Conservation (phyloP, 1,284 basidiomycete species). For the Mycosarcoma maydis region DNA sequence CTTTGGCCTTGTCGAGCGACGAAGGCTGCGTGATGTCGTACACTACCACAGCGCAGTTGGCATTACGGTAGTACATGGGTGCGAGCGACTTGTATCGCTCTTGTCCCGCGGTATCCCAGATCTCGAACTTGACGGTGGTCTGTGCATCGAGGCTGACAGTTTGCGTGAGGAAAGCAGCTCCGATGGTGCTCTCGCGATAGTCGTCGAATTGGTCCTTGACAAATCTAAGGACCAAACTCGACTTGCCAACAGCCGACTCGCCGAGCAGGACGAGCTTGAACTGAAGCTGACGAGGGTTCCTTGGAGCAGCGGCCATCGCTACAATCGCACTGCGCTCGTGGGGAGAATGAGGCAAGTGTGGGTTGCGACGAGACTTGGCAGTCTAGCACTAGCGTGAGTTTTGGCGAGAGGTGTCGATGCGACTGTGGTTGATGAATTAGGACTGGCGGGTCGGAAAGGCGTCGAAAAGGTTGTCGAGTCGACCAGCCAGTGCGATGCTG, state of each 20-base stretch:
- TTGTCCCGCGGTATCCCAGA: slow-evolving; percentile 87
- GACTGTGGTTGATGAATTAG: too few relatives aligned
- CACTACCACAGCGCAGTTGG: slow-evolving; percentile 65
- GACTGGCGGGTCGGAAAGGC: too few relatives aligned
- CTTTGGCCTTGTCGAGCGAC: slow-evolving; percentile 91
- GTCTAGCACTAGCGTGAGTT: too few relatives aligned
- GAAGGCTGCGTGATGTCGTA: slow-evolving; percentile 65
- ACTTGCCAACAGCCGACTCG: slow-evolving; percentile 97
- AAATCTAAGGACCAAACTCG: slow-evolving; percentile 91
- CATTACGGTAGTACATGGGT: slow-evolving; percentile 67
- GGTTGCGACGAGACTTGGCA: neutral
- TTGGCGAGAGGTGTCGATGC: too few relatives aligned
- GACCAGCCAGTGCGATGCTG: too few relatives aligned
- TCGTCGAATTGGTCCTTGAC: slow-evolving; percentile 98
- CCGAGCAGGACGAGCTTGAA: slow-evolving; percentile 70
- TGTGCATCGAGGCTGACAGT: slow-evolving; percentile 89
- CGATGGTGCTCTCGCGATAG: slow-evolving; percentile 77
- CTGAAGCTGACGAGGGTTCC: slow-evolving; percentile 46
- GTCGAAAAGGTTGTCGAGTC: too few relatives aligned
- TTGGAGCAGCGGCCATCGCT: slow-evolving; percentile 37
- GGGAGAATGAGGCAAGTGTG: neutral
- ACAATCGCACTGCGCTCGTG: neutral
- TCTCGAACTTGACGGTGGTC: slow-evolving; percentile 95
- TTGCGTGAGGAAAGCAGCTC: slow-evolving; percentile 90
- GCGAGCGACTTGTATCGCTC: slow-evolving; percentile 76